Percentiles rank a stretch among this genome's conserved stretches.
Evolutionary conservation across 768 basidiomycete genomes (phyloP).

Genomic region (Rhodosporidiobolus odoratus): DNA sequence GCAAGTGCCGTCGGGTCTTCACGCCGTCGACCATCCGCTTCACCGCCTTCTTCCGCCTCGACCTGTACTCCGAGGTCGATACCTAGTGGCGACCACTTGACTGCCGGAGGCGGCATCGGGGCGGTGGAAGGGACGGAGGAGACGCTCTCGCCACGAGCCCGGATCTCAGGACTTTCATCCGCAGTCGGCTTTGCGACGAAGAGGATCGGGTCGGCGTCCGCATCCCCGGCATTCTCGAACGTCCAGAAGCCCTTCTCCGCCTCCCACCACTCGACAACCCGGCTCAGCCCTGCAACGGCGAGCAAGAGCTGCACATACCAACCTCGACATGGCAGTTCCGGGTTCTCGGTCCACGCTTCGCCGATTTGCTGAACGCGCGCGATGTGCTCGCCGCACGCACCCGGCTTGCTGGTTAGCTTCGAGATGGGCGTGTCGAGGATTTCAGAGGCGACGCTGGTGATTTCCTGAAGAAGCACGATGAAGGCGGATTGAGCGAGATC

Average conservation of each 20-base stretch:
- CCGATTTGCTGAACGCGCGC: constrained; percentile 87
- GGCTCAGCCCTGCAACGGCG: constrained; percentile 88
- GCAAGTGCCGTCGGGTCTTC: background rate
- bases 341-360: constrained; percentile 93
- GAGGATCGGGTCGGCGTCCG: constrained; percentile 80
- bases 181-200: constrained; percentile 83
- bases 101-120: background rate
- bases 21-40: background rate
- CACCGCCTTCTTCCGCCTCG: background rate
- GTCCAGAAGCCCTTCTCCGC: constrained; percentile 99
- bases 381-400: constrained; percentile 77
- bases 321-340: constrained; percentile 93
- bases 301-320: constrained; percentile 98
- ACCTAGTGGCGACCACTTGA: constrained; percentile 33
- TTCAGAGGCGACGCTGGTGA: constrained; percentile 89
- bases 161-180: constrained; percentile 61
- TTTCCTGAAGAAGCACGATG: constrained; percentile 48
- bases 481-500: constrained; percentile 31
- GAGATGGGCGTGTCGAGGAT: constrained; percentile 81
- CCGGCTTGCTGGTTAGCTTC: constrained; percentile 77
- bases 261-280: constrained; percentile 93
- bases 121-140: constrained; percentile 12
- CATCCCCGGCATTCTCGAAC: constrained; percentile 63
- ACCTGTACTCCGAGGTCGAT: constrained; percentile 38
- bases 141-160: constrained; percentile 55